Evolutionary conservation across 2,329 filamentous ascomycete genomes (phyloP).

Genomic region (Claviceps lovelessii): DNA sequence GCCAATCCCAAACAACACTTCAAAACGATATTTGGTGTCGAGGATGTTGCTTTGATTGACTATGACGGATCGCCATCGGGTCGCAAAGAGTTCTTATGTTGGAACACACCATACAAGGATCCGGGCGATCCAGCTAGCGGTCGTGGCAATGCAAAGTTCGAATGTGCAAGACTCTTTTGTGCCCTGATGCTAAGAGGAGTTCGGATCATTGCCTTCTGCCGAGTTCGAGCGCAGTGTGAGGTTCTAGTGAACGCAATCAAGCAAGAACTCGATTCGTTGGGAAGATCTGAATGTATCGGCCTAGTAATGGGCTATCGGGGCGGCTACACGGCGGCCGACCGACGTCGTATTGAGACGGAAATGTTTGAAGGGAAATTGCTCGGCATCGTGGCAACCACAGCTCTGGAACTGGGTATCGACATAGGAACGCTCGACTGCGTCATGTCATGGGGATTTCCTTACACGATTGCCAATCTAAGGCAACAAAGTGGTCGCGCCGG

Average conservation of each 20-base stretch:
- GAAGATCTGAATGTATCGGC: slow-evolving; percentile 57
- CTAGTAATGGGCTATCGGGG: slow-evolving; percentile 92
- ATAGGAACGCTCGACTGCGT: slow-evolving; percentile 91
- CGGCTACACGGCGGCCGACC: slow-evolving; percentile 84
- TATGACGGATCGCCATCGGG: slow-evolving; percentile 85
- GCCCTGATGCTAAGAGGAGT: slow-evolving; percentile 79
- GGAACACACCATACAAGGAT: slow-evolving; percentile 94
- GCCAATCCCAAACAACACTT: slow-evolving; percentile 88
- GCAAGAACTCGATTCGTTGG: slow-evolving; percentile 57
- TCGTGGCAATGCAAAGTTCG: slow-evolving; percentile 64
- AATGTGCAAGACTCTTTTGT: slow-evolving; percentile 83
- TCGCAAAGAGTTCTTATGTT: slow-evolving; percentile 88
- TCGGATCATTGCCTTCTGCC: slow-evolving; percentile 83
- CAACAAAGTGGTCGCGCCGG: slow-evolving; percentile 92
- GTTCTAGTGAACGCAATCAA: slow-evolving; percentile 67
- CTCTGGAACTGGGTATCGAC: slow-evolving; percentile 85
- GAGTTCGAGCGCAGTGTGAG: slow-evolving; percentile 79
- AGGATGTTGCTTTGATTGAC: slow-evolving; percentile 67
- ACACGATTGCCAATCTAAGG: slow-evolving; percentile 83
- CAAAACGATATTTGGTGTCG: slow-evolving; percentile 80
- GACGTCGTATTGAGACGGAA: slow-evolving; percentile 75
- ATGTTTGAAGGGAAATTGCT: slow-evolving; percentile 95
- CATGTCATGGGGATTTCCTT: slow-evolving; percentile 85
- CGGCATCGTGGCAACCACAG: slow-evolving; percentile 86
- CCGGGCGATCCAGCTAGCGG: slow-evolving; percentile 76